These are phyloP conservation scores for Cytidiella melzeri DNA, from an alignment of 768 basidiomycete genomes.

Conservation along the genomic window DNA sequence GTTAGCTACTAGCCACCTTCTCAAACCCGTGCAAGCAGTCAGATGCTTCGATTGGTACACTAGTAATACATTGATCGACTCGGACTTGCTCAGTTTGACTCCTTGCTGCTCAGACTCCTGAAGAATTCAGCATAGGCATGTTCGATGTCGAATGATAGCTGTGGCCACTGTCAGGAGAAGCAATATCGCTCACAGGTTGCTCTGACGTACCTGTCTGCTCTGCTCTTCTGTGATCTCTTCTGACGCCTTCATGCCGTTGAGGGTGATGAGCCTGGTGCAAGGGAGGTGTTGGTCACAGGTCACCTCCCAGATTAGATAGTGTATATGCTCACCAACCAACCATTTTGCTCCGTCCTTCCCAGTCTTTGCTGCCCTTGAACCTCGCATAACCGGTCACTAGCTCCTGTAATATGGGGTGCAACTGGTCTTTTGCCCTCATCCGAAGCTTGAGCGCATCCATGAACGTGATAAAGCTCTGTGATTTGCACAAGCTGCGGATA, in stretches of 20 bases:
- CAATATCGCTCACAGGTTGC: not conserved
- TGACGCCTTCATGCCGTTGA: constrained; percentile 95
- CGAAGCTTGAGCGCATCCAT: constrained; percentile 96
- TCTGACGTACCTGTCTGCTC: constrained; percentile 66
- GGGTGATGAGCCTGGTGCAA: constrained; percentile 78
- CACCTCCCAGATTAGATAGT: not conserved
- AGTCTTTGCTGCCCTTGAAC: constrained; percentile 92
- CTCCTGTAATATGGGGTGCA: constrained; percentile 91
- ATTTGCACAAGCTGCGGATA: not conserved
- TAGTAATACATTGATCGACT: too few relatives aligned
- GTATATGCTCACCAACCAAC: constrained; percentile 74
- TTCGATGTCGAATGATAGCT: constrained; percentile 96
- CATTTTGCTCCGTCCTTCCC: constrained; percentile 94
- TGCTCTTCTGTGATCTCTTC: constrained; percentile 97
- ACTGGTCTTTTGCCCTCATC: constrained; percentile 92
- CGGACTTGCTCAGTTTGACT: too few relatives aligned
- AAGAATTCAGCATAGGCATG: constrained; percentile 95
- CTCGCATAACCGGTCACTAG: constrained; percentile 92
- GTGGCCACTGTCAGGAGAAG: not conserved
- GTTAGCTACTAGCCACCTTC: too few relatives aligned
- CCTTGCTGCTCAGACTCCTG: constrained; percentile 54
- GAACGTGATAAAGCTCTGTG: constrained; percentile 93
- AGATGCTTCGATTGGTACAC: too few relatives aligned
- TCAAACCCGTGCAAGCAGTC: too few relatives aligned
- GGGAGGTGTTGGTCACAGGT: not conserved